Evolutionary conservation across 805 yeast species (phyloP).

Genomic region (Starmera dryadoides): DNA sequence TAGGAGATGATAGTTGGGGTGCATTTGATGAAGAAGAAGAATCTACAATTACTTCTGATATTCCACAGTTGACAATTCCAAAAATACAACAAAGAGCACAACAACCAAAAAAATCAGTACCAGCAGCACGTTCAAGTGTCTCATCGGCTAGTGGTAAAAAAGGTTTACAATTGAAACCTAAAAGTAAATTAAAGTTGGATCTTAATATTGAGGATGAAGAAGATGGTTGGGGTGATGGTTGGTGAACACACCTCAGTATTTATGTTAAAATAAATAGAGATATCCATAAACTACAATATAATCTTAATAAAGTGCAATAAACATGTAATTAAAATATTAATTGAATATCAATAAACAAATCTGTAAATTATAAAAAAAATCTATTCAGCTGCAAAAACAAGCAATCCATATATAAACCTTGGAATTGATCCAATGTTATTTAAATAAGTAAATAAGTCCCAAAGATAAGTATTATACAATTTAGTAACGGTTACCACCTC

Average conservation of each 20-base stretch:
- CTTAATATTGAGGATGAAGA: conserved; percentile 25
- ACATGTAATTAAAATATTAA: no score
- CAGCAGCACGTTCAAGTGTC: conserved; percentile 1
- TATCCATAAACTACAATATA: no score
- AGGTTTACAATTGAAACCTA: conserved; percentile 19
- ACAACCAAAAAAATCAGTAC: background rate
- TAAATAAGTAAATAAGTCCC: no score
- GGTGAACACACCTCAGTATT: conserved; percentile 24
- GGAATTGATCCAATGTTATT: no score
- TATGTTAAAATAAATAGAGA: no score
- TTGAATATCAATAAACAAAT: no score
- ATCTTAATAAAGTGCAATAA: no score
- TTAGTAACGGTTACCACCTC: no score
- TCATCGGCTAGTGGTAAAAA: conserved; percentile 5
- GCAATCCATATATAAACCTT: no score
- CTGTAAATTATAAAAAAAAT: no score
- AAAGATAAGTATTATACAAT: no score
- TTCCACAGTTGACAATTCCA: conserved; percentile 12
- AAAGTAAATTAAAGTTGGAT: conserved; percentile 26
- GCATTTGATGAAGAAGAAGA: conserved; percentile 6
- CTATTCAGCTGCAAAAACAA: no score
- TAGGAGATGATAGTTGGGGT: conserved; percentile 15
- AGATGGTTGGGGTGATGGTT: conserved; percentile 40
- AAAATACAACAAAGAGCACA: conserved; percentile 5
- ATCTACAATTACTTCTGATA: conserved; percentile 11